A percentile compares a stretch with the other conserved stretches of the same genome.
These are phyloP conservation scores for Podila verticillata DNA, from an alignment of 192 early-diverging fungal species.

Conservation along the genomic window DNA sequence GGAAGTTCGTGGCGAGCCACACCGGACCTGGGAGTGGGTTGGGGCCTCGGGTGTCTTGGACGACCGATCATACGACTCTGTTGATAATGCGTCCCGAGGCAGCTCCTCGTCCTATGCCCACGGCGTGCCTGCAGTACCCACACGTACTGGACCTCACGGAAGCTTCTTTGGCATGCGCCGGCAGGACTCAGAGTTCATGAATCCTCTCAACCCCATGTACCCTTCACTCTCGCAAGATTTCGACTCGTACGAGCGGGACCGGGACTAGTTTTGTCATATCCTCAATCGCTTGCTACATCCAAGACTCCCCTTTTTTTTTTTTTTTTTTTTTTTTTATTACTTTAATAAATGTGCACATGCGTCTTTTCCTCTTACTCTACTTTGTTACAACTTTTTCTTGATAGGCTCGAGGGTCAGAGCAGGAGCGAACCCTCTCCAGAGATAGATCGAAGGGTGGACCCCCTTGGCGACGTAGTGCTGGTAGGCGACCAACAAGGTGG, in stretches of 20 bases:
- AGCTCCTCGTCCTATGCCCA: not conserved
- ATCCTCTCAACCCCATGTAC: conserved; percentile 38
- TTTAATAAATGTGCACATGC: not conserved
- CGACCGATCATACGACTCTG: conserved; percentile 2
- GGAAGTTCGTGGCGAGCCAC: conserved; percentile 67
- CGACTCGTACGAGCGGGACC: conserved; percentile 10
- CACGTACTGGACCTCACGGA: conserved; percentile 37
- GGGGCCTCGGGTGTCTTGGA: conserved; percentile 48
- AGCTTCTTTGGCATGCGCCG: conserved; percentile 48
- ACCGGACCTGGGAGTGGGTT: conserved; percentile 78
- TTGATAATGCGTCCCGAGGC: not conserved
- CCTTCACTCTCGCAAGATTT: conserved; percentile 42
- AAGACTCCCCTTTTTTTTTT: too few relatives aligned
- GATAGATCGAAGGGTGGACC: conserved; percentile 20
- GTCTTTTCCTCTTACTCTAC: too few relatives aligned
- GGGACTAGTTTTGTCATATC: conserved; percentile 2
- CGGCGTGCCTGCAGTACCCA: conserved; percentile 24
- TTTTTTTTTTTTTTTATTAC: not conserved
- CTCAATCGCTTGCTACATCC: too few relatives aligned
- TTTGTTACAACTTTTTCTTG: not conserved
- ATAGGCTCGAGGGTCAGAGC: conserved; percentile 24
- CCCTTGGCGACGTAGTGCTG: conserved; percentile 42
- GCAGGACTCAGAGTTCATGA: conserved; percentile 43
- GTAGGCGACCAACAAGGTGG: conserved; percentile 59
- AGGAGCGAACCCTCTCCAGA: conserved; percentile 34